A percentile compares a stretch with the other conserved stretches of the same genome.
These are phyloP conservation scores for Myxozyma melibiosi DNA, from an alignment of 805 yeast genomes.

Conservation along the genomic window DNA sequence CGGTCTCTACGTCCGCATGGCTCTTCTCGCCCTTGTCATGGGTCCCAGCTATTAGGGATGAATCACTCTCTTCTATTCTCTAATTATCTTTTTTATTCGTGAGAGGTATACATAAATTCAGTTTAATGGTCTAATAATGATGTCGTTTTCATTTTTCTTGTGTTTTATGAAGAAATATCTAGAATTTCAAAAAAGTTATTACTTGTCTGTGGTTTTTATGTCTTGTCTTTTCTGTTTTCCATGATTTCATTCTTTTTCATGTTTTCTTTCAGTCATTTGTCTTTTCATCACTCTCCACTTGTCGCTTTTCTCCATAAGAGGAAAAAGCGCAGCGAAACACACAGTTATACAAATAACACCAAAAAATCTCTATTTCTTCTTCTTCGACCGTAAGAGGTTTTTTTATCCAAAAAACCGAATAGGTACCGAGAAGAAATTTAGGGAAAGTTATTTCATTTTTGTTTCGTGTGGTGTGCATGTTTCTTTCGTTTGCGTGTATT, in stretches of 20 bases:
- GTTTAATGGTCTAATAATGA: neutral
- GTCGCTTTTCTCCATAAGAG: no score
- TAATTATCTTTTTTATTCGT: neutral
- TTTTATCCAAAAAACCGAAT: neutral
- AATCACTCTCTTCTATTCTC: neutral
- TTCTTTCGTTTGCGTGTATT: neutral
- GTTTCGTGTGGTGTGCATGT: neutral
- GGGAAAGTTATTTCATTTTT: slow-evolving; percentile 15
- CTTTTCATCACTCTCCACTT: no score
- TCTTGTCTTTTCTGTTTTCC: neutral
- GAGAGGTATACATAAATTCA: neutral
- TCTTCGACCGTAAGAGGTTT: neutral
- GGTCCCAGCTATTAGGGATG: slow-evolving; percentile 49
- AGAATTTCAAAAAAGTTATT: no score
- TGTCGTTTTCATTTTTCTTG: neutral
- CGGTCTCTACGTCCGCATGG: slow-evolving; percentile 98
- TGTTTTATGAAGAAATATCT: no score
- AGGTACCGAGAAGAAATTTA: neutral
- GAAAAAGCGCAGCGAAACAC: no score
- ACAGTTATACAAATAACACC: no score
- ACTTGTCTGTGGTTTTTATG: neutral
- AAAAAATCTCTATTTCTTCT: neutral
- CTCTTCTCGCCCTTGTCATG: slow-evolving; percentile 94
- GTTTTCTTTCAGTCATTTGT: no score
- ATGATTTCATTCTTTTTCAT: no score